A percentile compares a stretch with the other conserved stretches of the same genome.
Evolutionary conservation across 805 yeast species (phyloP).

Genomic region (Saccharomycopsis selenospora): DNA sequence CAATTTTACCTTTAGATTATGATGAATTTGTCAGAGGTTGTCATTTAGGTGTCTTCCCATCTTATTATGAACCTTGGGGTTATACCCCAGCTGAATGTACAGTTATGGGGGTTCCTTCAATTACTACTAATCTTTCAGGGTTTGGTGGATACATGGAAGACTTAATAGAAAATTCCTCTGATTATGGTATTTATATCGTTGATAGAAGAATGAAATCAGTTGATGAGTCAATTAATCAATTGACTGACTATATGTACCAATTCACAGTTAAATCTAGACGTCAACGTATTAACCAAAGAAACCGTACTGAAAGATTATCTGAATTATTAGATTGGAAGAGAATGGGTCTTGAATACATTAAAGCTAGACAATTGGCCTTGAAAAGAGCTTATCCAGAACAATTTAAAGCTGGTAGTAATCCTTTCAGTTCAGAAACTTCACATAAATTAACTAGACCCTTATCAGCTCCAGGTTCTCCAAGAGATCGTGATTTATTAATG

Average conservation of each 20-base stretch:
- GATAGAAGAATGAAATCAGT: constrained; percentile 89
- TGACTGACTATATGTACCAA: constrained; percentile 82
- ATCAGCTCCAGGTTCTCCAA: constrained; percentile 96
- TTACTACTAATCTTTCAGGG: constrained; percentile 92
- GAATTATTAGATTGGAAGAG: constrained; percentile 96
- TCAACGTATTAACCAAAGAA: constrained; percentile 95
- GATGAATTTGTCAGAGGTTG: constrained; percentile 98
- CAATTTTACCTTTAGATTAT: constrained; percentile 85
- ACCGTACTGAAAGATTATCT: constrained; percentile 88
- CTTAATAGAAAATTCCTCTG: constrained; percentile 85
- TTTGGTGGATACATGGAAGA: constrained; percentile 99
- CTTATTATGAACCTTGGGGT: constrained; percentile 99
- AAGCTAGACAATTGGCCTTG: constrained; percentile 87
- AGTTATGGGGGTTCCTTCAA: constrained; percentile 98
- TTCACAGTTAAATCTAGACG: constrained; percentile 86
- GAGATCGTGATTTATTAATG: constrained; percentile 68
- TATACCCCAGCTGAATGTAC: constrained; percentile 99
- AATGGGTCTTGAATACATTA: constrained; percentile 94
- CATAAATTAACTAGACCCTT: constrained; percentile 83
- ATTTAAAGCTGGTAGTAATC: constrained; percentile 42
- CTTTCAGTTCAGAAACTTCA: constrained; percentile 38
- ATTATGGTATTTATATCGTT: constrained; percentile 94
- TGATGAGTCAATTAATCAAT: constrained; percentile 88
- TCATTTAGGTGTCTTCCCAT: constrained; percentile 96
- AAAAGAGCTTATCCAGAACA: constrained; percentile 91